phyloP scores from a whole-genome alignment of 2,329 filamentous ascomycete species.

The Alternaria viburni region DNA sequence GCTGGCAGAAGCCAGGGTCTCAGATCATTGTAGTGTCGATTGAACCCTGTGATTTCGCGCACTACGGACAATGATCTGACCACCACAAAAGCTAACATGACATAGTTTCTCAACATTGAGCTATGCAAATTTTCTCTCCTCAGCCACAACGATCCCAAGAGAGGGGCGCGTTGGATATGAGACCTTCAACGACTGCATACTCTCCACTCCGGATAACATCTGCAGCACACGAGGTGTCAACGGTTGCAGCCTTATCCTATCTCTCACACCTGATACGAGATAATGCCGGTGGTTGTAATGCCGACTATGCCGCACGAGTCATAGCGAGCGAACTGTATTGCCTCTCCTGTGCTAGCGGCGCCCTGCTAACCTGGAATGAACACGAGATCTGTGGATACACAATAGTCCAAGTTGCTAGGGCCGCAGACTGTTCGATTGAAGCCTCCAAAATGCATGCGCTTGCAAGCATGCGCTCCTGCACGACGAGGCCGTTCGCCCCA shows the following conservation, averaged over 20 bases:
- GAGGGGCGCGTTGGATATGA: neutral
- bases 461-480: conserved; percentile 1
- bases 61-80: neutral
- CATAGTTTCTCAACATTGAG: neutral
- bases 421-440: neutral
- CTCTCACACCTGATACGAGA: conserved; percentile 8
- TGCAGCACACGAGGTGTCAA: neutral
- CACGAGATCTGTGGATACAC: conserved; percentile 5
- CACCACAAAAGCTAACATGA: neutral
- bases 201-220: neutral
- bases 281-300: conserved; percentile 7
- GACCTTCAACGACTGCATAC: neutral
- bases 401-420: conserved; percentile 7
- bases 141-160: neutral
- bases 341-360: conserved; percentile 3
- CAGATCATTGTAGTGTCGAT: neutral
- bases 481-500: neutral
- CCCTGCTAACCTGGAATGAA: neutral
- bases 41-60: neutral
- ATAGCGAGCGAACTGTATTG: neutral
- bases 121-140: neutral
- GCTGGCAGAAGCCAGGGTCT: conserved; percentile 3
- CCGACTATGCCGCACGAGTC: conserved; percentile 3
- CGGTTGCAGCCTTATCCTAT: neutral
- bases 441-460: conserved; percentile 2